Evolutionary conservation across 306 rosid genomes (phyloP), one percentile per base, ranked within the genome.

Genomic region (Amphicarpaea edgeworthii): DNA sequence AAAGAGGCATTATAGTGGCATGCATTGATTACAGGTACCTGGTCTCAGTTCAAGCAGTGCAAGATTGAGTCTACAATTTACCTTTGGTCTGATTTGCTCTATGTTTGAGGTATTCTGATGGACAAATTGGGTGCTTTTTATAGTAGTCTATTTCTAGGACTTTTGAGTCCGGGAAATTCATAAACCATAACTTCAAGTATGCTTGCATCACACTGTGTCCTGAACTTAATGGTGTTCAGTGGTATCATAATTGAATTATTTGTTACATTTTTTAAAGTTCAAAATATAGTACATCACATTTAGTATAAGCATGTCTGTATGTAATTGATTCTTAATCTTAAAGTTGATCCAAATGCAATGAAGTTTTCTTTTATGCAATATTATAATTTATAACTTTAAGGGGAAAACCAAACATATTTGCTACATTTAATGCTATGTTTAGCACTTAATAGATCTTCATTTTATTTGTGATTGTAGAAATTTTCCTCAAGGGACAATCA

Each of bases 401-500:
- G 62, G 55, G 76, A 43, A 16, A 70, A 37, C 28, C 61, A 32
- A 9, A 20, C 42, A 45, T 51, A 24, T 24, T 75, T 61, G 19
- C 63, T 63, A 60, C 19, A 66, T 46, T 49, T 24, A 68, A 58
- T 43, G 53, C 50, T 38, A 76, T 45, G 30, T 77, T 54, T 70
- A 6, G 67, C 32, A 37, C 60, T 81, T 77, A 47, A 59, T 51
- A 50, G 12, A 42, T 73, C 20, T 58, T 49, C 65, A 28, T 73
- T 71, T 64, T n/a, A 73, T 62, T 65, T 77, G 28, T 83, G 55
- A 78, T 30, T 86, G 89, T 91, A 95, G 97, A 80, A 95, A 95
- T 76, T 95, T 95, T 80, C 99, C 99, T 45, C 98, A 96, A 86
- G 99, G 97, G 77, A 96, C 97, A 69, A 89, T 96, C 51, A 89